A percentile compares a stretch with the other conserved stretches of the same genome.
Conservation (phyloP, 1,284 basidiomycete species). For the Irpex rosettiformis region DNA sequence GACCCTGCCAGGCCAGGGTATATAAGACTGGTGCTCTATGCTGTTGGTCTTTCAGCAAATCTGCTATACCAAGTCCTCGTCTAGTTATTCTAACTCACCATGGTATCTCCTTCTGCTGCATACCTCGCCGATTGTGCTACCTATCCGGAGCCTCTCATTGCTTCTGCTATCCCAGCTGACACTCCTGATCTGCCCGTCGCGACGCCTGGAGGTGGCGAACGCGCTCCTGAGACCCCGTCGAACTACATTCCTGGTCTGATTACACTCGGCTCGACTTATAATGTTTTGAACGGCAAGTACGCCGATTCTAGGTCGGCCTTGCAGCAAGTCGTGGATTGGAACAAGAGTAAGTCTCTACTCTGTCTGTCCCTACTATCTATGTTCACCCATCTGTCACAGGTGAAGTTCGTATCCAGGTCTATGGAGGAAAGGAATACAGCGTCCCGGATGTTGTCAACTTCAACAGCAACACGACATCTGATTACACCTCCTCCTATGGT, state of each 20-base stretch:
- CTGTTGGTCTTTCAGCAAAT: no score
- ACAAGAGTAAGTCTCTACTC: not conserved
- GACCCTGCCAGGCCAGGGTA: no score
- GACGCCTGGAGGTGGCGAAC: not conserved
- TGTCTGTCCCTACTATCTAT: not conserved
- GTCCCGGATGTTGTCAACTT: conserved; percentile 3
- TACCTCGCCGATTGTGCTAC: not conserved
- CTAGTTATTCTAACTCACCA: not conserved
- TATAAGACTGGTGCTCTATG: no score
- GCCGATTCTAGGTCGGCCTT: conserved; percentile 1
- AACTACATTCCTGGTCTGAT: conserved; percentile 5
- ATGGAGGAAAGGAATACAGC: conserved; percentile 2
- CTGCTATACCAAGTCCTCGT: not conserved
- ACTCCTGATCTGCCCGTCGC: not conserved
- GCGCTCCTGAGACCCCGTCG: not conserved
- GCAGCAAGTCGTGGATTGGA: conserved; percentile 6
- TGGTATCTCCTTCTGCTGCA: not conserved
- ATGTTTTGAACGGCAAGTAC: conserved; percentile 2
- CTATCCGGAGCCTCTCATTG: not conserved
- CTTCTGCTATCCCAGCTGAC: not conserved
- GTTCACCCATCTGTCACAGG: not conserved
- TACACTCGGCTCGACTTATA: conserved; percentile 1
- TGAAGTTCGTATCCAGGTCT: not conserved
- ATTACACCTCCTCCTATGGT: conserved; percentile 3
- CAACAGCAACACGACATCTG: not conserved